phyloP scores from a whole-genome alignment of 140 eudicot species.

The Flaveria floridana region DNA sequence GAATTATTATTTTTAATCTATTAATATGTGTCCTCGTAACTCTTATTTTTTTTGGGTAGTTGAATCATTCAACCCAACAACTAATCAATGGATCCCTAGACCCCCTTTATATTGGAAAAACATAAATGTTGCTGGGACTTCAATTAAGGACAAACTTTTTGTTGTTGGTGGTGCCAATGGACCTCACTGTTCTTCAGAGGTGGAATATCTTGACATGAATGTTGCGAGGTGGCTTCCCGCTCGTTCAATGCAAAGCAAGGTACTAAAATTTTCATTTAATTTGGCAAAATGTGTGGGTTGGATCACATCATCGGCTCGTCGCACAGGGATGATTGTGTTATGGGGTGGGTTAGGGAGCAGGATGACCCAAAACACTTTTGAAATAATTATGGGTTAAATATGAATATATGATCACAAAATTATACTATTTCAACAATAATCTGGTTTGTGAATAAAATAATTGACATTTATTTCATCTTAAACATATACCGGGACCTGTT shows the following conservation, averaged over 20 bases:
- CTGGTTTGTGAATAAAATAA: not conserved
- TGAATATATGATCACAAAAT: not conserved
- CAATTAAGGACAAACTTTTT: conserved; percentile 46
- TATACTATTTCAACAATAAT: not conserved
- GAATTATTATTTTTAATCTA: not conserved
- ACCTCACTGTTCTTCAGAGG: conserved; percentile 49
- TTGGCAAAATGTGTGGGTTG: conserved; percentile 11
- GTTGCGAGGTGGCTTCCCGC: conserved; percentile 53
- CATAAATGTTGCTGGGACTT: conserved; percentile 56
- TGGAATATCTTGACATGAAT: conserved; percentile 60
- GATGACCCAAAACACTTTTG: not conserved
- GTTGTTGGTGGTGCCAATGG: conserved; percentile 76
- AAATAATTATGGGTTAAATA: not conserved
- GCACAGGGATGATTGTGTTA: not conserved
- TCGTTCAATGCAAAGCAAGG: conserved; percentile 68
- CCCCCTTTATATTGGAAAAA: conserved; percentile 52
- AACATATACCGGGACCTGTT: not conserved
- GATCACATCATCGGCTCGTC: not conserved
- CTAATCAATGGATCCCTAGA: conserved; percentile 50
- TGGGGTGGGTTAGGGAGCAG: not conserved
- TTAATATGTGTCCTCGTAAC: not conserved
- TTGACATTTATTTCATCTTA: not conserved
- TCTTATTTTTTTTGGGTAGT: conserved; percentile 40
- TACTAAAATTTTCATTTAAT: conserved; percentile 18
- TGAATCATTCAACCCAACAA: conserved; percentile 53